phyloP scores from a whole-genome alignment of 306 rosid species.

The Castanea mollissima region DNA sequence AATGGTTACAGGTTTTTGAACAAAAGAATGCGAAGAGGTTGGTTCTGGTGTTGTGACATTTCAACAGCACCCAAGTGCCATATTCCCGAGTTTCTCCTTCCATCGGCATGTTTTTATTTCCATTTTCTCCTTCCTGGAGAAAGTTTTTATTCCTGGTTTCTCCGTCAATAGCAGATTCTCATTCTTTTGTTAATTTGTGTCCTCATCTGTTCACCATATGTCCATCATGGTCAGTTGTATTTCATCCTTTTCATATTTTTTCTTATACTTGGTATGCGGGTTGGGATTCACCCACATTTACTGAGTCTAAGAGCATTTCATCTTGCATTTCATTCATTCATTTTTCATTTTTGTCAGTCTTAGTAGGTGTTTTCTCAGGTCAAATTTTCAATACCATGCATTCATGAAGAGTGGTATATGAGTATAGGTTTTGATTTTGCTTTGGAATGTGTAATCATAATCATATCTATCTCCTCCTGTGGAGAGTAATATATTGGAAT shows the following conservation, averaged over 20 bases:
- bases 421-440: constrained; percentile 20
- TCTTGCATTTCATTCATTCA: constrained; percentile 46
- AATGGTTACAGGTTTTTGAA: constrained; percentile 28
- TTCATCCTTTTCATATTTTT: neutral
- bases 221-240: constrained; percentile 1
- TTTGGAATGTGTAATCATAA: constrained; percentile 38
- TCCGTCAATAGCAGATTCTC: constrained; percentile 6
- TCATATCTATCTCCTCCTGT: constrained; percentile 13
- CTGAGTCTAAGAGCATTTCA: constrained; percentile 31
- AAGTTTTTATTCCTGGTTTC: constrained; percentile 32
- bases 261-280: constrained; percentile 25
- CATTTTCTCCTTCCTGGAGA: constrained; percentile 3
- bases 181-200: neutral
- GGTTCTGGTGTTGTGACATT: constrained; percentile 16
- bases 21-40: constrained; percentile 28
- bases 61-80: constrained; percentile 27
- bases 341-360: constrained; percentile 29
- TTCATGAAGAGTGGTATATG: constrained; percentile 31
- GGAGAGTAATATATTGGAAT: constrained; percentile 27
- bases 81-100: constrained; percentile 33
- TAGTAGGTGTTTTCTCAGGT: constrained; percentile 24
- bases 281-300: constrained; percentile 14
- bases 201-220: constrained; percentile 9
- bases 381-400: constrained; percentile 43
- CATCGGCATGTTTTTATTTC: constrained; percentile 37